A percentile compares a stretch with the other conserved stretches of the same genome.
Conservation (phyloP, 2,329 filamentous ascomycete species). For the Fusarium paranaense region DNA sequence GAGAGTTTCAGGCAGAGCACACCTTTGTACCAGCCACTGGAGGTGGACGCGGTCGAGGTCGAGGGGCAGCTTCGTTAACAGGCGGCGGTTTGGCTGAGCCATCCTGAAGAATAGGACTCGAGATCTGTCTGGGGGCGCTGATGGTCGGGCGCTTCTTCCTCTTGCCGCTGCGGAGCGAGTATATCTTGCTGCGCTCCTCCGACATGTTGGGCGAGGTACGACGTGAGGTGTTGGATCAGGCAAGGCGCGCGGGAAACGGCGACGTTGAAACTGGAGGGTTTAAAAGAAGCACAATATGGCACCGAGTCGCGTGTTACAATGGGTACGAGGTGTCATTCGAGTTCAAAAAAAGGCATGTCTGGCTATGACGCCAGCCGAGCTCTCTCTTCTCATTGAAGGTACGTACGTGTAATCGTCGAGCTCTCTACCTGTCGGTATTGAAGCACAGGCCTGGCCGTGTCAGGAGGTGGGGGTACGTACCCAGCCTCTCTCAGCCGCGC, state of each 20-base stretch:
- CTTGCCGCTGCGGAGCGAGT: constrained; percentile 69
- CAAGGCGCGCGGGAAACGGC: background rate
- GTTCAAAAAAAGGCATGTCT: constrained; percentile 11
- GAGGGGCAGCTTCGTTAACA: constrained; percentile 46
- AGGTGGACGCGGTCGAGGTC: constrained; percentile 59
- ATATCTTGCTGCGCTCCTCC: constrained; percentile 71
- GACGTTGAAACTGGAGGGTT: background rate
- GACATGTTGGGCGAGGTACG: constrained; percentile 60
- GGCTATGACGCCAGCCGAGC: constrained; percentile 34
- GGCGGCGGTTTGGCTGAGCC: constrained; percentile 48
- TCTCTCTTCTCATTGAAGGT: constrained; percentile 24
- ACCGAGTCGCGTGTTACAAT: background rate
- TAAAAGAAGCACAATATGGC: background rate
- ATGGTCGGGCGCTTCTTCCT: constrained; percentile 71
- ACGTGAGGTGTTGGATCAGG: background rate
- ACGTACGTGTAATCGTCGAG: constrained; percentile 30
- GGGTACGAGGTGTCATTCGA: constrained; percentile 11
- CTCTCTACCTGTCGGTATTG: constrained; percentile 3
- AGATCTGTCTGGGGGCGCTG: constrained; percentile 73
- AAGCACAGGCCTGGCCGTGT: constrained; percentile 4
- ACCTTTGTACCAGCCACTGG: constrained; percentile 69
- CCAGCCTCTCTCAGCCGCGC: constrained; percentile 24
- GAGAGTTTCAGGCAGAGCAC: constrained; percentile 29
- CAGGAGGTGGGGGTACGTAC: constrained; percentile 42
- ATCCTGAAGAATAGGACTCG: constrained; percentile 68